Conservation (phyloP, 164 flowering plant species). For the Aristolochia fimbriata region DNA sequence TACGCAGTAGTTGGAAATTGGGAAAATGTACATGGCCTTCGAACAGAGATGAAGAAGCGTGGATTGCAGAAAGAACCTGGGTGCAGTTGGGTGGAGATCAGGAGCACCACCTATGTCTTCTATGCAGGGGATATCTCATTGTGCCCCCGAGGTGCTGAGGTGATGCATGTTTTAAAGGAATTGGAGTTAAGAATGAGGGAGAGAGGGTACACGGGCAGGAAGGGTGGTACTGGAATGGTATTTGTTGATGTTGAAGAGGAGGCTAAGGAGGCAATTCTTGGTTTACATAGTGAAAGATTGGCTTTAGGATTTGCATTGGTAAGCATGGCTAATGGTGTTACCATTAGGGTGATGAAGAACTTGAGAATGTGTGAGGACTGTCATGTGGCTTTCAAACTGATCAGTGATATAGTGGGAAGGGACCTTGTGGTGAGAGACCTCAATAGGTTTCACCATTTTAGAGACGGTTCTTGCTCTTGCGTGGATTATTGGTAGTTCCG, state of each 20-base stretch:
- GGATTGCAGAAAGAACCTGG: slow-evolving; percentile 60
- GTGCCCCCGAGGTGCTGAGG: slow-evolving; percentile 26
- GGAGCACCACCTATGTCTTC: slow-evolving; percentile 28
- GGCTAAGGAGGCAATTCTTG: slow-evolving; percentile 33
- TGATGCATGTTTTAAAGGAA: slow-evolving; percentile 27
- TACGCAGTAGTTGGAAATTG: slow-evolving; percentile 45
- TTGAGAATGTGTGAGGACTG: slow-evolving; percentile 63
- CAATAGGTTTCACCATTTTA: slow-evolving; percentile 63
- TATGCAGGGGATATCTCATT: slow-evolving; percentile 34
- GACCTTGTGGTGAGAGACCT: slow-evolving; percentile 59
- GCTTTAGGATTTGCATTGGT: slow-evolving; percentile 58
- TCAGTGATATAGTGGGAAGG: slow-evolving; percentile 41
- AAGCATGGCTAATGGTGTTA: slow-evolving; percentile 36
- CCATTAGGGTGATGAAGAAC: slow-evolving; percentile 61
- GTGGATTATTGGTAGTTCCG: slow-evolving; percentile 45
- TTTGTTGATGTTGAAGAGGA: slow-evolving; percentile 63
- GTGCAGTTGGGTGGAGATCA: slow-evolving; percentile 66
- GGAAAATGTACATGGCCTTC: slow-evolving; percentile 29
- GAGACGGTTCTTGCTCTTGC: slow-evolving; percentile 45
- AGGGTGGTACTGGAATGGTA: slow-evolving; percentile 27
- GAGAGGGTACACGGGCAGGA: slow-evolving; percentile 32
- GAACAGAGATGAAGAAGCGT: slow-evolving; percentile 36
- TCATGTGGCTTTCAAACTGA: slow-evolving; percentile 54
- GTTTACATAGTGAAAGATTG: slow-evolving; percentile 59
- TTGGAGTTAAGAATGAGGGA: slow-evolving; percentile 43